A percentile compares a stretch with the other conserved stretches of the same genome.
Conservation (phyloP, 805 yeast species). For the Phaffomyces opuntiae region DNA sequence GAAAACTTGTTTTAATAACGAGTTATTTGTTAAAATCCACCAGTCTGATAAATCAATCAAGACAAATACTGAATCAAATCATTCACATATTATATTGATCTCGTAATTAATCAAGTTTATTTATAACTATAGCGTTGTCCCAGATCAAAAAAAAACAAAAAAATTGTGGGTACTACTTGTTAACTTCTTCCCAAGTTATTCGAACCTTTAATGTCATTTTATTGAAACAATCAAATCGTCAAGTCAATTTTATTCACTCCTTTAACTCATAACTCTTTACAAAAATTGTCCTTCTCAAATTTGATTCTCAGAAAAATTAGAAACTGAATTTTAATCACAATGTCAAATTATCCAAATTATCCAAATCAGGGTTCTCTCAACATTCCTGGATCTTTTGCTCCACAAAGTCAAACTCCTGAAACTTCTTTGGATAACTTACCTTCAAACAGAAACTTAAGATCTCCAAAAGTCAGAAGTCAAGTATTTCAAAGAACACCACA, state of each 20-base stretch:
- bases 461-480: not conserved
- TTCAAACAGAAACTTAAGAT: not conserved
- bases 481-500: not conserved
- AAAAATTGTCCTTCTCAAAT: not conserved
- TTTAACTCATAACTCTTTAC: not conserved
- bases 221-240: not conserved
- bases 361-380: not conserved
- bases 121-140: too few species aligned
- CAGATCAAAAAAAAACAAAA: too few species aligned
- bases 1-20: too few species aligned
- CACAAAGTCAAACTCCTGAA: not conserved
- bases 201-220: not conserved
- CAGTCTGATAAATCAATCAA: too few species aligned
- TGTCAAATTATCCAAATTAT: not conserved
- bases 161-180: too few species aligned
- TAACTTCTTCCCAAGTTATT: too few species aligned
- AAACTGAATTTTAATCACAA: not conserved
- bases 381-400: slow-evolving; percentile 8
- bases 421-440: not conserved
- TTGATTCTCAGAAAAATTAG: not conserved
- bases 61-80: too few species aligned
- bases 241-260: slow-evolving; percentile 5
- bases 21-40: too few species aligned
- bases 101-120: too few species aligned
- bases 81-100: too few species aligned